Percentiles rank a stretch among this genome's conserved stretches.
These are phyloP conservation scores for Diplotaxis tenuifolia DNA, from an alignment of 345 rosid genomes.

Conservation along the genomic window DNA sequence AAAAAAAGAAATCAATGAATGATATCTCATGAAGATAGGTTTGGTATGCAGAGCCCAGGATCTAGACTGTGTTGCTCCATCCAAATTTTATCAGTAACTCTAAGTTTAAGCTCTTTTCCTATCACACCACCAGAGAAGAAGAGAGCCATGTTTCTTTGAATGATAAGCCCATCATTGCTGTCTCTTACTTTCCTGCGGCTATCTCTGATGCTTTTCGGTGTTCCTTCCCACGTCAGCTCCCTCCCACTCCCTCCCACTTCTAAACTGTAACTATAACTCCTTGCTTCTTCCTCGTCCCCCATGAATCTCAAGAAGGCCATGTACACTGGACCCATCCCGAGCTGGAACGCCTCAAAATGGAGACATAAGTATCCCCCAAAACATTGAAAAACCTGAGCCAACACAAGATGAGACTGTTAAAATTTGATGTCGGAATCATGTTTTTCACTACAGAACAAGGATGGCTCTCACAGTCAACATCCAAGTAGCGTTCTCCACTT, in stretches of 20 bases:
- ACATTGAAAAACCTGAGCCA: slow-evolving; percentile 75
- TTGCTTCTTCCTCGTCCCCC: slow-evolving; percentile 91
- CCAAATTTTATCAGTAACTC: slow-evolving; percentile 93
- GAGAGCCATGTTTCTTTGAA: slow-evolving; percentile 93
- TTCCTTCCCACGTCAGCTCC: slow-evolving; percentile 90
- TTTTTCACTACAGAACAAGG: neutral
- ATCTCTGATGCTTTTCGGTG: slow-evolving; percentile 86
- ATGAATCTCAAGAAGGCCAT: slow-evolving; percentile 97
- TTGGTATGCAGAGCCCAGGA: slow-evolving; percentile 72
- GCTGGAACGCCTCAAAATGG: slow-evolving; percentile 96
- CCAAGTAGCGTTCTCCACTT: slow-evolving; percentile 86
- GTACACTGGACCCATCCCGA: slow-evolving; percentile 90
- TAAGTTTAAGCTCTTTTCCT: slow-evolving; percentile 86
- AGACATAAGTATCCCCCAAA: slow-evolving; percentile 96
- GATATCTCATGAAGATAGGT: slow-evolving; percentile 57
- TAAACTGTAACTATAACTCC: slow-evolving; percentile 82
- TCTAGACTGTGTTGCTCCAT: slow-evolving; percentile 88
- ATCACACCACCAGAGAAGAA: slow-evolving; percentile 91
- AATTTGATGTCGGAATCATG: neutral
- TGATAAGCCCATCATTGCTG: slow-evolving; percentile 89
- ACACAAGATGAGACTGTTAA: neutral
- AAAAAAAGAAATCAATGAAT: slow-evolving; percentile 14
- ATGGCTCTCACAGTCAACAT: slow-evolving; percentile 54
- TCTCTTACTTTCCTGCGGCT: slow-evolving; percentile 92
- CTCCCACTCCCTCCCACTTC: slow-evolving; percentile 99